Evolutionary conservation across 495 filamentous ascomycete genomes (phyloP), one percentile per base, ranked within the genome.

Genomic region (Podospora bellae-mahoneyi): DNA sequence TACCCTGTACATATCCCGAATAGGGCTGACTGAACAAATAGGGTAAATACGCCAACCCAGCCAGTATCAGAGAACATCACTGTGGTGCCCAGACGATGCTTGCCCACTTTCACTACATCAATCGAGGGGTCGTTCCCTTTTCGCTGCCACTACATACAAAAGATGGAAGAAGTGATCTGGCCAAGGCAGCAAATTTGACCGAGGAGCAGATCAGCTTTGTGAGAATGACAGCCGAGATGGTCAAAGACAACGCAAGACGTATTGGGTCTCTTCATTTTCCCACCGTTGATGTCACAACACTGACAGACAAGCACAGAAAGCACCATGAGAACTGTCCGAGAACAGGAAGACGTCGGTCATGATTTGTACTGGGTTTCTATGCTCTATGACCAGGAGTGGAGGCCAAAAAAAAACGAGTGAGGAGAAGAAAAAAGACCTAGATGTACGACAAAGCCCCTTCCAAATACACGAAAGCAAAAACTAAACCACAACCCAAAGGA

Each of bases 21-120:
- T 4, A 32, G 5, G 5, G 39, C 9, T 48, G 39, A 16, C 39
- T 28, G 18, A 30, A 15, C 4, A 2, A 44, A 9, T 44, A 74
- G 70, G 44, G 23, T 4, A 20, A 59, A 15, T 76, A 74, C 34
- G 72, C 68, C 53, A 74, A 74, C 34, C 72, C 70, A 18, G 68
- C 62, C 39, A 71, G 66, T 66, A 74, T 76, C 48, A 55, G 34
- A 6, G 68, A 68, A 10, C 72, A 74, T 55, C 74, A 76, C 32
- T 64, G 34, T 30, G 80, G 81, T 5, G 80, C 80, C 6, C 80
- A 83, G 62, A 80, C 80, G 26, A 75, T 83, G 48, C 71, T 83
- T 0, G 73, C 78, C 1, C 77, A 83, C 65, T 83, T 79, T 60
- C 81, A 83, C 70, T 78, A 78, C 60, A 75, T 76, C 65, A 83